phyloP scores from a whole-genome alignment of 2,329 filamentous ascomycete species.

The Colletotrichum destructivum region DNA sequence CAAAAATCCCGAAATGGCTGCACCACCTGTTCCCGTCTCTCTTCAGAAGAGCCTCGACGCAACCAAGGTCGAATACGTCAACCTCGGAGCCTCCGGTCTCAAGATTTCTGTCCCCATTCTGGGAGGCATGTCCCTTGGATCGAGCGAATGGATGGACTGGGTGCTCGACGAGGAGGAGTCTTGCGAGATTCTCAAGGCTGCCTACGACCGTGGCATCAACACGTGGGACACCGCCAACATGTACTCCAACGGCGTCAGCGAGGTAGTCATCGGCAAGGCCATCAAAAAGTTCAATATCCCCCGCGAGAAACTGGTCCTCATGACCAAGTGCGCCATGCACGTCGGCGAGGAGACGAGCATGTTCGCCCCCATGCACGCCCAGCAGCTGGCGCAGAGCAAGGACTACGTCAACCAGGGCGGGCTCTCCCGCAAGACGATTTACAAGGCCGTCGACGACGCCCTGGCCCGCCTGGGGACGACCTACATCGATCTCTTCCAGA shows the following conservation, averaged over 20 bases:
- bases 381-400: slow-evolving; percentile 41
- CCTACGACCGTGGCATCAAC: slow-evolving; percentile 42
- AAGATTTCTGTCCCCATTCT: slow-evolving; percentile 31
- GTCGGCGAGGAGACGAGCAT: slow-evolving; percentile 51
- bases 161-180: slow-evolving; percentile 31
- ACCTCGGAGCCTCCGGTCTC: slow-evolving; percentile 47
- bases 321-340: slow-evolving; percentile 65
- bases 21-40: slow-evolving; percentile 16
- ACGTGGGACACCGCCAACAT: slow-evolving; percentile 66
- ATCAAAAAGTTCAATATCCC: slow-evolving; percentile 76
- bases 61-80: slow-evolving; percentile 61
- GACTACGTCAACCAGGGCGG: slow-evolving; percentile 57
- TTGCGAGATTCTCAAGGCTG: slow-evolving; percentile 38
- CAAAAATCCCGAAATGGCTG: slow-evolving; percentile 2
- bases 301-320: slow-evolving; percentile 73
- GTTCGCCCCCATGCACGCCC: slow-evolving; percentile 19
- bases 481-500: slow-evolving; percentile 69
- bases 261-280: slow-evolving; percentile 76
- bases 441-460: slow-evolving; percentile 61
- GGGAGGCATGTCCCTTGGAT: slow-evolving; percentile 42
- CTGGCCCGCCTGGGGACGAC: slow-evolving; percentile 60
- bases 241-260: slow-evolving; percentile 74
- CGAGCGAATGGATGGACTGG: slow-evolving; percentile 37
- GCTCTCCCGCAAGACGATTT: slow-evolving; percentile 41
- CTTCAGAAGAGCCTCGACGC: slow-evolving; percentile 46